Percentiles rank a stretch among this genome's conserved stretches.
Evolutionary conservation across 345 rosid genomes (phyloP).

Genomic region (Gossypium herbaceum): DNA sequence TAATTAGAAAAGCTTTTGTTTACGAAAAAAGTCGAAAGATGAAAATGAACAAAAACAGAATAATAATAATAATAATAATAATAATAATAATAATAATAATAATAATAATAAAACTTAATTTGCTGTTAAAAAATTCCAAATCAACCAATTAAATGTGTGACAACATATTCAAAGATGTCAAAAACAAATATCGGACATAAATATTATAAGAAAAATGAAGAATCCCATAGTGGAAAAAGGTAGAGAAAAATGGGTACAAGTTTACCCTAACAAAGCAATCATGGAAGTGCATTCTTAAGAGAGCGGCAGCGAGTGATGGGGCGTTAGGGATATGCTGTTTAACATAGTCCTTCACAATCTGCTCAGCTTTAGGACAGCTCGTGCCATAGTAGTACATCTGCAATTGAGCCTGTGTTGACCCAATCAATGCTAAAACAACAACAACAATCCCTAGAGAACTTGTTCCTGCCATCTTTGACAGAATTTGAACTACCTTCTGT

Average conservation of each 20-base stretch:
- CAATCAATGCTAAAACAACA: slow-evolving; percentile 30
- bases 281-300: slow-evolving; percentile 85
- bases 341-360: slow-evolving; percentile 52
- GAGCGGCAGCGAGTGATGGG: slow-evolving; percentile 72
- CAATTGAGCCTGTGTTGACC: slow-evolving; percentile 49
- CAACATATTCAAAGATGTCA: background rate
- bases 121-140: too few relatives aligned
- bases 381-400: slow-evolving; percentile 48
- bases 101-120: too few relatives aligned
- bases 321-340: slow-evolving; percentile 58
- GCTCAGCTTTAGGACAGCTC: slow-evolving; percentile 79
- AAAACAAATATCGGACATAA: background rate
- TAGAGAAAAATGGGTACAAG: background rate
- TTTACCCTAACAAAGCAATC: slow-evolving; percentile 79
- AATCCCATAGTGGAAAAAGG: background rate
- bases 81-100: too few relatives aligned
- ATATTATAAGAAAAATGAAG: background rate
- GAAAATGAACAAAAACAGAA: too few relatives aligned
- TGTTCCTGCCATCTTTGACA: slow-evolving; percentile 23
- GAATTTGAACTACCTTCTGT: background rate
- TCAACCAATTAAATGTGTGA: too few relatives aligned
- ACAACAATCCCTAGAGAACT: slow-evolving; percentile 18
- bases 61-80: too few relatives aligned
- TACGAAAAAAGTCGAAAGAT: too few relatives aligned
- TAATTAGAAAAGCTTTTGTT: too few relatives aligned